Evolutionary conservation across 2,329 filamentous ascomycete species (phyloP).

Genomic region (Neurospora sp.): DNA sequence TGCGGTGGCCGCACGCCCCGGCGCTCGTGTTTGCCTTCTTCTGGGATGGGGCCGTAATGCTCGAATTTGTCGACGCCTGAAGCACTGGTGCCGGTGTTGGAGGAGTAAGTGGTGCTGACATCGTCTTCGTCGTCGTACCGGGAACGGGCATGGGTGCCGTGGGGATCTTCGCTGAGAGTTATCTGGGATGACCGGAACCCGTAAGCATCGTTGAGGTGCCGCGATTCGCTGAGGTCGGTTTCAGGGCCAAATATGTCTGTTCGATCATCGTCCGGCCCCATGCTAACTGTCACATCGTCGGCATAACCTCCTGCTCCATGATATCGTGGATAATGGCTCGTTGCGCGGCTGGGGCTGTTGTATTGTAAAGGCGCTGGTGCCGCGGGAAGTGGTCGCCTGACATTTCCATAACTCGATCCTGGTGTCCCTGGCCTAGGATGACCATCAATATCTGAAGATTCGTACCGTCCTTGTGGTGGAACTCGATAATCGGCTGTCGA

Average conservation of each 20-base stretch:
- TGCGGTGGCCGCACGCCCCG: slow-evolving; percentile 79
- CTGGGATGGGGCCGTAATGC: slow-evolving; percentile 80
- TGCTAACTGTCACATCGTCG: slow-evolving; percentile 61
- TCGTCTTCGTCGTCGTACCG: slow-evolving; percentile 20
- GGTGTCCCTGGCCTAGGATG: slow-evolving; percentile 84
- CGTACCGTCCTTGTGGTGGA: slow-evolving; percentile 45
- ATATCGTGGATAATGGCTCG: not conserved
- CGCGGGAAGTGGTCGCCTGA: slow-evolving; percentile 75
- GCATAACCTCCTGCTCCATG: slow-evolving; percentile 29
- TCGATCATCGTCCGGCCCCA: slow-evolving; percentile 47
- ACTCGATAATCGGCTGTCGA: not conserved
- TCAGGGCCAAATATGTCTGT: slow-evolving; percentile 66
- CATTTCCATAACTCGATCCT: slow-evolving; percentile 70
- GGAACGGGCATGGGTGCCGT: slow-evolving; percentile 18
- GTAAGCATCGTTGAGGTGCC: slow-evolving; percentile 50
- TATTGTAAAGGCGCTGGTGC: slow-evolving; percentile 62
- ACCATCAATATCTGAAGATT: slow-evolving; percentile 81
- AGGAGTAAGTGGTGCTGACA: not conserved
- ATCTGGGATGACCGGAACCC: slow-evolving; percentile 42
- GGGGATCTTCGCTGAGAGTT: slow-evolving; percentile 39
- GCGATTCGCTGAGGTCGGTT: slow-evolving; percentile 42
- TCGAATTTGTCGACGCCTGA: slow-evolving; percentile 44
- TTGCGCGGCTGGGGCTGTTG: not conserved
- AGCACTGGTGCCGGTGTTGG: not conserved
- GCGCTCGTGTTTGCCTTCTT: slow-evolving; percentile 68